These are phyloP conservation scores for Podosphaera xanthii DNA, from an alignment of 2,329 filamentous ascomycete genomes.

Conservation along the genomic window DNA sequence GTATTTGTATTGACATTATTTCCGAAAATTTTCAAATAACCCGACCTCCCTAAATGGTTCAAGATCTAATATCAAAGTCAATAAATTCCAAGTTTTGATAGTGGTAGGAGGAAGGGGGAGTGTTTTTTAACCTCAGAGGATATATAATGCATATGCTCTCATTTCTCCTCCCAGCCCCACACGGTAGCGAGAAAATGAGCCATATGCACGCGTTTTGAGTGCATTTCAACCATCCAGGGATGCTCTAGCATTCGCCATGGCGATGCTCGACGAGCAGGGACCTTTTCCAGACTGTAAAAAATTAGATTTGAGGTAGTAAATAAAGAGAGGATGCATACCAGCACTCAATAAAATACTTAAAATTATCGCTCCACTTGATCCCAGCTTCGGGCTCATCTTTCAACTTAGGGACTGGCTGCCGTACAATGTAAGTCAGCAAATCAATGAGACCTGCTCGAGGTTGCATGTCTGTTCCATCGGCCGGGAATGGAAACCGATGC, in stretches of 20 bases:
- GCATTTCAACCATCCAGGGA: slow-evolving; percentile 97
- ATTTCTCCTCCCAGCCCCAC: slow-evolving; percentile 52
- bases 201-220: slow-evolving; percentile 92
- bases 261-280: slow-evolving; percentile 62
- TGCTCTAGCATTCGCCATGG: slow-evolving; percentile 99
- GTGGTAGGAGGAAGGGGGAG: background rate
- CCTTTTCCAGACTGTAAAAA: slow-evolving; percentile 62
- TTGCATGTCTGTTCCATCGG: slow-evolving; percentile 3
- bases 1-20: background rate
- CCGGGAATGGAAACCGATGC: slow-evolving; percentile 63
- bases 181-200: slow-evolving; percentile 78
- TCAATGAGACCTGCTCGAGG: slow-evolving; percentile 29
- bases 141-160: background rate
- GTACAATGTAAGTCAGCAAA: slow-evolving; percentile 88
- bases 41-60: background rate
- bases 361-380: slow-evolving; percentile 88
- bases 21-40: background rate
- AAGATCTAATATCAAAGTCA: background rate
- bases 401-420: slow-evolving; percentile 80
- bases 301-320: background rate
- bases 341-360: slow-evolving; percentile 99
- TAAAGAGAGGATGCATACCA: slow-evolving; percentile 44
- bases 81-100: background rate
- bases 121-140: background rate
- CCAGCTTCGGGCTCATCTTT: slow-evolving; percentile 82